A percentile compares a stretch with the other conserved stretches of the same genome.
phyloP scores from a whole-genome alignment of 2,329 filamentous ascomycete genomes.

The Aspergillus aculeatus region DNA sequence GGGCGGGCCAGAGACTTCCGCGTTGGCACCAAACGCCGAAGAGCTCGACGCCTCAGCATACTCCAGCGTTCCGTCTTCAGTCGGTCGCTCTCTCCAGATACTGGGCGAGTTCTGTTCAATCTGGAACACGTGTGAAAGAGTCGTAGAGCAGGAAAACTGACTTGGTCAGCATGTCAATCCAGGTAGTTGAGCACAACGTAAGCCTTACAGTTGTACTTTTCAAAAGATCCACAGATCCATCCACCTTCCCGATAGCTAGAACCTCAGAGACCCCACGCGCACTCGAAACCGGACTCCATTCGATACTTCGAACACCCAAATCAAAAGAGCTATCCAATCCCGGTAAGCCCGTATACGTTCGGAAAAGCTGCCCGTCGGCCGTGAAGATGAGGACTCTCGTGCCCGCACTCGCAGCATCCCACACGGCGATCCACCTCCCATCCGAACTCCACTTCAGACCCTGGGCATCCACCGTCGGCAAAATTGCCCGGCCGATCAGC shows the following conservation, averaged over 20 bases:
- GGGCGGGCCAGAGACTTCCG: slow-evolving; percentile 28
- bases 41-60: slow-evolving; percentile 41
- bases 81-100: slow-evolving; percentile 37
- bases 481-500: slow-evolving; percentile 31
- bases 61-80: slow-evolving; percentile 31
- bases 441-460: slow-evolving; percentile 60
- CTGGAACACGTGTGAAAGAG: slow-evolving; percentile 36
- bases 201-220: slow-evolving; percentile 42
- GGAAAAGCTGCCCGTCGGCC: slow-evolving; percentile 58
- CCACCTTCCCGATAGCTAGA: slow-evolving; percentile 52
- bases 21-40: slow-evolving; percentile 33
- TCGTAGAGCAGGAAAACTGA: slow-evolving; percentile 35
- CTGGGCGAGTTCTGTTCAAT: slow-evolving; percentile 30
- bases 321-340: slow-evolving; percentile 42
- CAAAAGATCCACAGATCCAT: slow-evolving; percentile 51
- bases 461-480: slow-evolving; percentile 57
- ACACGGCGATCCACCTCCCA: slow-evolving; percentile 59
- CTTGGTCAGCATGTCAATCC: slow-evolving; percentile 10
- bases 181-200: background rate
- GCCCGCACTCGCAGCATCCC: slow-evolving; percentile 54
- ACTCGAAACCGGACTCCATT: slow-evolving; percentile 50
- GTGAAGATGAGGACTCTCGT: slow-evolving; percentile 57
- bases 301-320: slow-evolving; percentile 52
- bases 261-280: slow-evolving; percentile 33
- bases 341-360: slow-evolving; percentile 48